Percentiles rank a stretch among this genome's conserved stretches.
phyloP scores from a whole-genome alignment of 768 basidiomycete species.

The Pisolithus microcarpus region DNA sequence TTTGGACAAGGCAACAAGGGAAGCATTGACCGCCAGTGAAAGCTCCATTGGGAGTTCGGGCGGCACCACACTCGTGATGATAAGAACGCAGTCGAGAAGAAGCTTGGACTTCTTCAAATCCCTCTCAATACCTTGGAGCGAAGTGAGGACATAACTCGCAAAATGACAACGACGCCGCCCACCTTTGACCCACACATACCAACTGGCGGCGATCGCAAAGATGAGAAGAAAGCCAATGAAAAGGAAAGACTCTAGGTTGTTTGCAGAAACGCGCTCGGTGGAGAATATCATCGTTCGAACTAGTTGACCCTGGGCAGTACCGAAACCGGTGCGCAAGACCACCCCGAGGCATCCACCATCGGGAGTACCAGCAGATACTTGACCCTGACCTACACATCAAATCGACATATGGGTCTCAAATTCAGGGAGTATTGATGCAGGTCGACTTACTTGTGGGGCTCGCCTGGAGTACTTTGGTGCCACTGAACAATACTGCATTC shows the following conservation, averaged over 20 bases:
- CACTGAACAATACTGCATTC: slow-evolving; percentile 86
- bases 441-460: slow-evolving; percentile 33
- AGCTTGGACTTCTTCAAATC: slow-evolving; percentile 93
- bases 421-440: background rate
- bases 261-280: slow-evolving; percentile 92
- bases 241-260: slow-evolving; percentile 90
- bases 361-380: slow-evolving; percentile 56
- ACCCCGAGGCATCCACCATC: slow-evolving; percentile 90
- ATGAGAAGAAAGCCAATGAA: slow-evolving; percentile 98
- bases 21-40: slow-evolving; percentile 91
- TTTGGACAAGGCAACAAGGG: slow-evolving; percentile 88
- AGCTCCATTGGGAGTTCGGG: slow-evolving; percentile 98
- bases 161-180: slow-evolving; percentile 9
- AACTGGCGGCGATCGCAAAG: slow-evolving; percentile 95
- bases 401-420: background rate
- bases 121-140: slow-evolving; percentile 69
- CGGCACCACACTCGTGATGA: slow-evolving; percentile 95
- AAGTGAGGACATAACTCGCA: background rate
- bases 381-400: slow-evolving; percentile 19
- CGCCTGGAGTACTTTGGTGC: slow-evolving; percentile 94
- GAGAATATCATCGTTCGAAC: slow-evolving; percentile 99
- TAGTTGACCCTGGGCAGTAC: slow-evolving; percentile 94
- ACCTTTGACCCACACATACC: slow-evolving; percentile 99
- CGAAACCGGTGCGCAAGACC: slow-evolving; percentile 93
- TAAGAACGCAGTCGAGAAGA: slow-evolving; percentile 89